phyloP scores from a whole-genome alignment of 176 grass and related monocot genomes.

The Leersia perrieri region DNA sequence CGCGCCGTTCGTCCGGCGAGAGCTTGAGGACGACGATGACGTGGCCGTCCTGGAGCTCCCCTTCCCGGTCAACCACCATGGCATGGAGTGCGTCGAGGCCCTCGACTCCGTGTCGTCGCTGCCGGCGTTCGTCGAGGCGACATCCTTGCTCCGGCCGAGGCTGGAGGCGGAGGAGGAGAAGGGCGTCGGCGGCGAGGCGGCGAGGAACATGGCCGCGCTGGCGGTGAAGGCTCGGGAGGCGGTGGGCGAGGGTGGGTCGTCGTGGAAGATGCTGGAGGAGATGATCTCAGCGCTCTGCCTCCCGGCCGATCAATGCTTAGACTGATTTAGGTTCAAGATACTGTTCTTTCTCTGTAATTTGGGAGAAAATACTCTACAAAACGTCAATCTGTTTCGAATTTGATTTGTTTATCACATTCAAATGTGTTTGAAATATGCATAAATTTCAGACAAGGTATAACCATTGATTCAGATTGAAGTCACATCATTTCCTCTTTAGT shows the following conservation, averaged over 20 bases:
- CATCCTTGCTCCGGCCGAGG: slow-evolving; percentile 13
- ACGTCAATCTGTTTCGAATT: too few species aligned
- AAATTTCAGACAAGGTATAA: too few species aligned
- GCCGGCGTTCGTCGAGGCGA: slow-evolving; percentile 10
- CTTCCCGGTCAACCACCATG: background rate
- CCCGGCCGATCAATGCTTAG: background rate
- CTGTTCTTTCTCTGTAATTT: too few species aligned
- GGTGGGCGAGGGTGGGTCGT: slow-evolving; percentile 1
- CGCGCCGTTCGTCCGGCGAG: slow-evolving; percentile 19
- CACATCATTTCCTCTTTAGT: too few species aligned
- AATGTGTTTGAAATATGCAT: too few species aligned
- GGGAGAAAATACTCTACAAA: too few species aligned
- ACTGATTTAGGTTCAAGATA: too few species aligned
- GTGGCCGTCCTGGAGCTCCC: slow-evolving; percentile 28
- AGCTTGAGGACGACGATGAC: slow-evolving; percentile 23
- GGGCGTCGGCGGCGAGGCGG: background rate
- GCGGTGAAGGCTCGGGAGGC: background rate
- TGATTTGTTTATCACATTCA: too few species aligned
- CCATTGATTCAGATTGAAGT: too few species aligned
- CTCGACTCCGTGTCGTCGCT: background rate
- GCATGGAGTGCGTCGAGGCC: slow-evolving; percentile 4
- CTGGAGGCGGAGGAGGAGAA: slow-evolving; percentile 22
- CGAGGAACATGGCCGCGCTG: background rate
- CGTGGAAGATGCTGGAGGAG: slow-evolving; percentile 15
- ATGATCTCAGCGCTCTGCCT: background rate